Conservation (phyloP, 345 rosid species). For the Lagerstroemia speciosa region DNA sequence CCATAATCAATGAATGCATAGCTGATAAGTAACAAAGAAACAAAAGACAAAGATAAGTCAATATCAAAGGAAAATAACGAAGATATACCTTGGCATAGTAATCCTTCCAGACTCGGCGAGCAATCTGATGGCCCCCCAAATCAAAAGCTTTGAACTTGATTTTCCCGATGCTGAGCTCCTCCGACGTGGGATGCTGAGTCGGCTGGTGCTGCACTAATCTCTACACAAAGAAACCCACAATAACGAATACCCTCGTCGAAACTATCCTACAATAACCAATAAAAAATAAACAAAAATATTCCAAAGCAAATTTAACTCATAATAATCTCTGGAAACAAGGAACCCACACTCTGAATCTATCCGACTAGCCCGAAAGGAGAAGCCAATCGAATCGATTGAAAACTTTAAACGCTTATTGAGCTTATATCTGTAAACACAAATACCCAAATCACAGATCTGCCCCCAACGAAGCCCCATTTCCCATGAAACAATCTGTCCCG, state of each 20-base stretch:
- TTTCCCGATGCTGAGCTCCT: slow-evolving; percentile 38
- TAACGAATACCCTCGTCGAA: neutral
- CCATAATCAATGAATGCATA: neutral
- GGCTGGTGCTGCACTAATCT: slow-evolving; percentile 42
- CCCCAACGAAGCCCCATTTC: neutral
- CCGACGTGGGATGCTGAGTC: slow-evolving; percentile 38
- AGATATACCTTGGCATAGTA: slow-evolving; percentile 31
- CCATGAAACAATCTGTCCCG: neutral
- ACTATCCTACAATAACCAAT: neutral
- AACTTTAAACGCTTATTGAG: too few species aligned
- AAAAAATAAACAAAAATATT: neutral
- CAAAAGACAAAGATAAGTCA: neutral
- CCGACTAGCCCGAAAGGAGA: too few species aligned
- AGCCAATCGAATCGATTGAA: too few species aligned
- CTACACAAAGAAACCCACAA: slow-evolving; percentile 10
- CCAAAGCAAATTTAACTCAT: neutral
- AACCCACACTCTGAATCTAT: neutral
- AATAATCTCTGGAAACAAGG: neutral
- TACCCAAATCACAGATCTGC: slow-evolving; percentile 4
- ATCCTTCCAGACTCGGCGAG: slow-evolving; percentile 44
- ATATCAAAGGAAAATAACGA: neutral
- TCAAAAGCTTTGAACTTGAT: slow-evolving; percentile 47
- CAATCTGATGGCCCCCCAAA: slow-evolving; percentile 44
- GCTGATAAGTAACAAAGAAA: neutral
- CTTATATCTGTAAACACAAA: neutral